A percentile compares a stretch with the other conserved stretches of the same genome.
Evolutionary conservation across 441 rosid species (phyloP).

Genomic region (Adansonia rubrostipa): DNA sequence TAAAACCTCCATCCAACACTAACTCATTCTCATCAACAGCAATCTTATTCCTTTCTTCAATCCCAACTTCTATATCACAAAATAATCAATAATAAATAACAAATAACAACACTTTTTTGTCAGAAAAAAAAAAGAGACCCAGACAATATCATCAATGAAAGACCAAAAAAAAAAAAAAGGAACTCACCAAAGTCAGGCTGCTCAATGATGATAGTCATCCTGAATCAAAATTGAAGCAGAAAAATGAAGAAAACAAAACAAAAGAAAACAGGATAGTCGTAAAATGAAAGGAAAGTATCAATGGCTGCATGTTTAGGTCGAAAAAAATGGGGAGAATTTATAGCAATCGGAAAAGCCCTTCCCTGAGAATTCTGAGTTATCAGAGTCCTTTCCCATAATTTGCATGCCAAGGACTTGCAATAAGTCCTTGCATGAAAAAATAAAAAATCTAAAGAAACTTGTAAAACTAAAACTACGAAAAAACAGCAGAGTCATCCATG

Average conservation of each 20-base stretch:
- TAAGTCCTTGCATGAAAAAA: conserved; percentile 20
- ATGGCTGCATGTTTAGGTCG: background rate
- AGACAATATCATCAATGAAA: background rate
- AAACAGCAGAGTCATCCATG: conserved; percentile 5
- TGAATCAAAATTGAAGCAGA: conserved; percentile 17
- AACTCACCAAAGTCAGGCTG: conserved; percentile 46
- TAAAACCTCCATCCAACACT: conserved; percentile 44
- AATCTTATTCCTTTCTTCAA: conserved; percentile 40
- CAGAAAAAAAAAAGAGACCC: background rate
- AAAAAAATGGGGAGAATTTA: conserved; percentile 38
- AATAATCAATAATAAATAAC: background rate
- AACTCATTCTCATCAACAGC: conserved; percentile 36
- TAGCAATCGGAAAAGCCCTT: conserved; percentile 55
- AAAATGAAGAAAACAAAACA: background rate
- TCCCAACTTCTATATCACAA: conserved; percentile 33
- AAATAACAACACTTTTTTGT: background rate
- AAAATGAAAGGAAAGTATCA: background rate
- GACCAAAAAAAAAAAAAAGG: background rate
- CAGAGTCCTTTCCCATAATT: conserved; percentile 47
- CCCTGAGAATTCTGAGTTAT: conserved; percentile 46
- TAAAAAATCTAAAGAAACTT: background rate
- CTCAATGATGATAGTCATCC: conserved; percentile 50
- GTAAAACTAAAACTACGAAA: background rate
- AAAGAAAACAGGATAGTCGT: background rate
- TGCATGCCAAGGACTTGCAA: conserved; percentile 21